phyloP scores from a whole-genome alignment of 805 yeast species.

The Teunomyces pallodes region DNA sequence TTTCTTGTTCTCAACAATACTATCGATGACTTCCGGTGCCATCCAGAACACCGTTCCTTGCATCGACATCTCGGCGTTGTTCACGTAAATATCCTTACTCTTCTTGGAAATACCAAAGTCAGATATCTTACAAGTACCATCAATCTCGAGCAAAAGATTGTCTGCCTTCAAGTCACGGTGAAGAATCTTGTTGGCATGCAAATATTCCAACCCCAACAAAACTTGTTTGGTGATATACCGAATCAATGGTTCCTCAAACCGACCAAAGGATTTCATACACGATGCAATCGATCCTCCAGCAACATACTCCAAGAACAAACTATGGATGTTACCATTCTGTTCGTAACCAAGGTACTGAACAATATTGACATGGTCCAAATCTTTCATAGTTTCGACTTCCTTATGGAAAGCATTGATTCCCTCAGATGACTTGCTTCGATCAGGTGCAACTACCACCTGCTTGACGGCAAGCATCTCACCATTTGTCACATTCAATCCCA shows the following conservation, averaged over 20 bases:
- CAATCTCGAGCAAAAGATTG: slow-evolving; percentile 79
- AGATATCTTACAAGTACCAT: slow-evolving; percentile 92
- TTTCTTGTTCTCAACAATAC: slow-evolving; percentile 64
- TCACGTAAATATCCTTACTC: slow-evolving; percentile 72
- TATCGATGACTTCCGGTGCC: slow-evolving; percentile 98
- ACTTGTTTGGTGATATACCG: slow-evolving; percentile 76
- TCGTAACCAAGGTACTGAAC: slow-evolving; percentile 97
- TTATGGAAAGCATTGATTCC: slow-evolving; percentile 80
- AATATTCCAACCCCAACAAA: slow-evolving; percentile 77
- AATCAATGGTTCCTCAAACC: slow-evolving; percentile 76
- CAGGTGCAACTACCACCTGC: slow-evolving; percentile 70
- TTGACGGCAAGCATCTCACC: slow-evolving; percentile 99
- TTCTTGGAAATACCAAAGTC: slow-evolving; percentile 95
- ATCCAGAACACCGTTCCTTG: slow-evolving; percentile 99
- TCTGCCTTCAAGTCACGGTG: slow-evolving; percentile 97
- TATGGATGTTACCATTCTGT: slow-evolving; percentile 67
- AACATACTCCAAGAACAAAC: slow-evolving; percentile 89
- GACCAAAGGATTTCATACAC: slow-evolving; percentile 76
- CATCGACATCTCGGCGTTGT: slow-evolving; percentile 95
- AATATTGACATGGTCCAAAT: slow-evolving; percentile 88
- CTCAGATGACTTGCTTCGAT: slow-evolving; percentile 7
- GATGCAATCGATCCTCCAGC: slow-evolving; percentile 97
- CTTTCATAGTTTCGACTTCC: slow-evolving; percentile 92
- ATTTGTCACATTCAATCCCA: slow-evolving; percentile 91
- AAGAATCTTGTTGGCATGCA: slow-evolving; percentile 82